Evolutionary conservation across 495 filamentous ascomycete species (phyloP), one percentile per base, ranked within the genome.

Genomic region (Lasiosphaeris hirsuta): DNA sequence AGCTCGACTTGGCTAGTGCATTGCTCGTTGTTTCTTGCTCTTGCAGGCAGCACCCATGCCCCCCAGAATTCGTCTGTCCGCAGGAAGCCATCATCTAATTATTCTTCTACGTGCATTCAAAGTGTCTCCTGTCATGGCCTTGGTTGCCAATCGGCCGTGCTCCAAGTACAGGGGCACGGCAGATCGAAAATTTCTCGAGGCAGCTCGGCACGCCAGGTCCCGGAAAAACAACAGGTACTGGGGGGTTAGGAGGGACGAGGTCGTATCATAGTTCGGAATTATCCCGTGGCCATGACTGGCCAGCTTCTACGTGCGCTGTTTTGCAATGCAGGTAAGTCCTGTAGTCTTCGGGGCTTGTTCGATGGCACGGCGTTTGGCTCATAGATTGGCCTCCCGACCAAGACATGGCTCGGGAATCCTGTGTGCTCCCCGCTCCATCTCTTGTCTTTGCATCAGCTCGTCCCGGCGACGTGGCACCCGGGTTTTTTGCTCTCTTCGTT

Each of bases 271-370:
- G 13, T 13, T 36, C 48, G 48, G 34, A 15, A 51, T 35, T 15
- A 39, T 40, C 23, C 9, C 13, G 3, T 13, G 10, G 43, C 15
- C 9, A 11, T 45, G 43, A 10, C 34, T 10, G 38, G 14, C 30
- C 48, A 38, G 48, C 35, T 41, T 44, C 14, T n/a, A 44, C 7
- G 23, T 52, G 48, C 38, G 40, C 47, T 38, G 46, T 18, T 45
- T 17, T 13, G 30, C 43, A 17, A 51, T 19, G 30, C 49, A 51
- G 49, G 17, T 34, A 10, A 11, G 4, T 54, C 37, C 39, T 44
- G 53, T 45, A 30, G 7, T 17, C 14, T 43, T 57, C 59, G 59
- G 59, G 59, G 54, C 54, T 62, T 57, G 48, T 51, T 53, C 54
- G 49, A 62, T 48, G 37, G 42, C 46, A 51, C 51, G 18, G 35